phyloP scores from a whole-genome alignment of 345 rosid genomes.

The Hibiscus syriacus region DNA sequence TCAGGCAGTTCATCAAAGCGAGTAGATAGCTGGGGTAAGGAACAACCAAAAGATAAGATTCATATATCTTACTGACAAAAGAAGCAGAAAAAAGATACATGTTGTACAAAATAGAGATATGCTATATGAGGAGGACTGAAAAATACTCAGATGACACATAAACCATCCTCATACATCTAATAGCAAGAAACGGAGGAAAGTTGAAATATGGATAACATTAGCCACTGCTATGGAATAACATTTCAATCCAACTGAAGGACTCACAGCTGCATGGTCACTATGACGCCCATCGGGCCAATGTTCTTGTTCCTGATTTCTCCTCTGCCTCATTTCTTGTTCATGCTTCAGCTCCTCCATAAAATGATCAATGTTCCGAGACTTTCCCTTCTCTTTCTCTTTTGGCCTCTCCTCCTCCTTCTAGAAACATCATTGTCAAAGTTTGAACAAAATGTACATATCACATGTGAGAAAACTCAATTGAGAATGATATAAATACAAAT shows the following conservation, averaged over 20 bases:
- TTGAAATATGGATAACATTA: not conserved
- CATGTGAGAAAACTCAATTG: conserved; percentile 10
- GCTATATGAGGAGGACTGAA: not conserved
- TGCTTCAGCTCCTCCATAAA: conserved; percentile 99
- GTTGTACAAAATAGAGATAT: not conserved
- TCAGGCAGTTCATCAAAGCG: conserved; percentile 96
- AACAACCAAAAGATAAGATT: conserved; percentile 15
- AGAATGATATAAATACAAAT: not conserved
- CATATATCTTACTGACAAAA: conserved; percentile 1
- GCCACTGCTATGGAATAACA: not conserved
- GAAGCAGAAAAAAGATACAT: not conserved
- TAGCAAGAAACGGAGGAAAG: not conserved
- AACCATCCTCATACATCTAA: not conserved
- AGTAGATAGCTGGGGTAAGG: conserved; percentile 67
- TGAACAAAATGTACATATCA: conserved; percentile 6
- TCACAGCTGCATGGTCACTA: conserved; percentile 61
- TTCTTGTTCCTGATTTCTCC: conserved; percentile 86
- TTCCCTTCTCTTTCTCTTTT: conserved; percentile 83
- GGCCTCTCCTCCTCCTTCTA: conserved; percentile 84
- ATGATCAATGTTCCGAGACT: conserved; percentile 84
- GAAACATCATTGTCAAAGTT: conserved; percentile 12
- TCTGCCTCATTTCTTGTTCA: conserved; percentile 97
- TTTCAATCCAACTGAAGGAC: conserved; percentile 12
- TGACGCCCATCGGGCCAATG: conserved; percentile 68
- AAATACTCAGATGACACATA: not conserved